Percentiles rank a stretch among this genome's conserved stretches.
These are phyloP conservation scores for Phytophthora foliorum DNA, from an alignment of 352 stramenopile genomes.

Conservation along the genomic window DNA sequence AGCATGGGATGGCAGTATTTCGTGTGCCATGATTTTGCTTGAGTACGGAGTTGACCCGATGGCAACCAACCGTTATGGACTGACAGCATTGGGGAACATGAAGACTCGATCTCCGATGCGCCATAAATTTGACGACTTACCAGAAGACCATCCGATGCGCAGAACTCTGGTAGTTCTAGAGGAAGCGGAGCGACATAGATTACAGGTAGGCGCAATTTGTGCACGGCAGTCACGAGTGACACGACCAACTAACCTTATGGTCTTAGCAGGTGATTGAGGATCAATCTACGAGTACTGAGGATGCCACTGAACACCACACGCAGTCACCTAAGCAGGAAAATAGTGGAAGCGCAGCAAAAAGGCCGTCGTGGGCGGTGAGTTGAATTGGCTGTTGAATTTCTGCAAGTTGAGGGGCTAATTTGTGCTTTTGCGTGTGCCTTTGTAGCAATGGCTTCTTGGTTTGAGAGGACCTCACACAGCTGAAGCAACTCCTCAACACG, in stretches of 20 bases:
- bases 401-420: constrained; percentile 2
- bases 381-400: neutral
- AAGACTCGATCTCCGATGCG: constrained; percentile 69
- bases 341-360: constrained; percentile 14
- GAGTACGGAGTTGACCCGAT: constrained; percentile 71
- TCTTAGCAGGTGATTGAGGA: constrained; percentile 25
- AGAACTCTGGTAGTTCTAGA: constrained; percentile 59
- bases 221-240: neutral
- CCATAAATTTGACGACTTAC: constrained; percentile 75
- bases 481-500: constrained; percentile 4
- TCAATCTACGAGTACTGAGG: constrained; percentile 22
- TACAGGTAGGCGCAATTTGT: constrained; percentile 39
- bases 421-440: neutral
- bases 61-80: constrained; percentile 53
- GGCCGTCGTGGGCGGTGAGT: constrained; percentile 37
- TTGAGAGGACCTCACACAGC: constrained; percentile 20
- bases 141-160: constrained; percentile 58
- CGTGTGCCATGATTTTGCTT: constrained; percentile 70
- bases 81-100: constrained; percentile 67
- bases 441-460: constrained; percentile 44
- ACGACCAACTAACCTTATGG: neutral
- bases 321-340: constrained; percentile 7
- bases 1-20: constrained; percentile 69
- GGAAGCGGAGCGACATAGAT: constrained; percentile 36
- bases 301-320: constrained; percentile 13